A percentile compares a stretch with the other conserved stretches of the same genome.
Conservation (phyloP, 1,139 yeast species). For the Geotrichum bryndzae region DNA sequence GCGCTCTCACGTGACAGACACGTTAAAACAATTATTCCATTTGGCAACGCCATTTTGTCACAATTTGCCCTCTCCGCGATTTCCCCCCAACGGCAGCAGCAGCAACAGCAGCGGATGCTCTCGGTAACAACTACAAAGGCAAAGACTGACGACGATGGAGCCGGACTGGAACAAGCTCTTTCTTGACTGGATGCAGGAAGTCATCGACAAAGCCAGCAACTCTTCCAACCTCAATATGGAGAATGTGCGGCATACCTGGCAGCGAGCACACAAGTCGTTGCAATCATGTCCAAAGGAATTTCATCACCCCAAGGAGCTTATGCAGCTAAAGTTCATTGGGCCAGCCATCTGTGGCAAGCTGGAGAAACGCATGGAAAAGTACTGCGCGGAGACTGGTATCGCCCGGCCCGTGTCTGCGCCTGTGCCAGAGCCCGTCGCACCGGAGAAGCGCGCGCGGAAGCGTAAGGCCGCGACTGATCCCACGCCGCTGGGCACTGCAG, state of each 20-base stretch:
- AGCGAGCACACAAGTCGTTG: slow-evolving; percentile 46
- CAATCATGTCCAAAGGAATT: slow-evolving; percentile 41
- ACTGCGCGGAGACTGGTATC: slow-evolving; percentile 44
- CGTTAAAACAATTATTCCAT: too few species aligned
- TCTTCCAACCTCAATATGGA: slow-evolving; percentile 1
- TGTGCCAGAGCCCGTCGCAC: slow-evolving; percentile 1
- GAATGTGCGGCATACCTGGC: slow-evolving; percentile 36
- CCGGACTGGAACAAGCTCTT: slow-evolving; percentile 38
- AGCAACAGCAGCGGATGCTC: not conserved
- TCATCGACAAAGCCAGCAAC: slow-evolving; percentile 38
- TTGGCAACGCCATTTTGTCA: too few species aligned
- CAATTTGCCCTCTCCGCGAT: too few species aligned
- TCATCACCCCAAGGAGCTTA: slow-evolving; percentile 47
- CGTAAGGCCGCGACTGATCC: slow-evolving; percentile 42
- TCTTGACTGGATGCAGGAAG: slow-evolving; percentile 49
- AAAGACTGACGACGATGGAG: not conserved
- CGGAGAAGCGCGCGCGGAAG: slow-evolving; percentile 23
- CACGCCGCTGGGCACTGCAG: slow-evolving; percentile 45
- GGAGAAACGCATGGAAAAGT: slow-evolving; percentile 38
- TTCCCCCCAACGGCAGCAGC: not conserved
- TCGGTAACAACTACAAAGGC: not conserved
- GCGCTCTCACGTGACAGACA: too few species aligned
- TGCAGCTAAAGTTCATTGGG: slow-evolving; percentile 53
- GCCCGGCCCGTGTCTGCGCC: slow-evolving; percentile 37
- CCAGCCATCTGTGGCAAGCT: slow-evolving; percentile 52